phyloP scores from a whole-genome alignment of 1,284 basidiomycete species.

The Ustilago loliicola region DNA sequence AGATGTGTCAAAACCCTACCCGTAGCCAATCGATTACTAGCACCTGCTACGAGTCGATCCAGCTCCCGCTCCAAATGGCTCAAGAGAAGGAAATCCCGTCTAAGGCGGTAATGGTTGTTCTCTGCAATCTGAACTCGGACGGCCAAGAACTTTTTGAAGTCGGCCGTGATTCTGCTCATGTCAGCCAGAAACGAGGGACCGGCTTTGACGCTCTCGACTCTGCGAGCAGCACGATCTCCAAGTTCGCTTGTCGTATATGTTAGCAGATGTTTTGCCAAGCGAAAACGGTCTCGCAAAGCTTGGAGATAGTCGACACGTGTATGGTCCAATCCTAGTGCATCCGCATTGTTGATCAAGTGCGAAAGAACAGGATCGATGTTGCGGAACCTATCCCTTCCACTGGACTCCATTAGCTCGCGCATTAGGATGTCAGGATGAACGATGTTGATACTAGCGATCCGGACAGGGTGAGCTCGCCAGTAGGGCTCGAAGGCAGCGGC shows the following conservation, averaged over 20 bases:
- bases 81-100: too few species aligned
- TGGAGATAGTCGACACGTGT: conserved; percentile 1
- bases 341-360: not conserved
- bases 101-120: not conserved
- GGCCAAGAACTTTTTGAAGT: not conserved
- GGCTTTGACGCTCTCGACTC: too few species aligned
- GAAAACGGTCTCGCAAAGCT: conserved; percentile 13
- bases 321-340: conserved; percentile 11
- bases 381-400: conserved; percentile 6
- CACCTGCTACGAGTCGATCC: conserved; percentile 14
- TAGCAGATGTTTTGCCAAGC: not conserved
- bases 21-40: not conserved
- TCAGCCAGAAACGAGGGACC: not conserved
- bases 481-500: conserved; percentile 2
- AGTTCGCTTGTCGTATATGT: conserved; percentile 12
- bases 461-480: conserved; percentile 12
- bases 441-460: not conserved
- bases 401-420: not conserved
- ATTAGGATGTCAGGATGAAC: not conserved
- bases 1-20: not conserved
- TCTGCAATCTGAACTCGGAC: not conserved
- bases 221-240: not conserved
- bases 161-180: not conserved
- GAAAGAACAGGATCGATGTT: conserved; percentile 2
- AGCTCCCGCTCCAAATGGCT: conserved; percentile 17